Conservation (phyloP, 306 rosid species). For the Delonix regia region DNA sequence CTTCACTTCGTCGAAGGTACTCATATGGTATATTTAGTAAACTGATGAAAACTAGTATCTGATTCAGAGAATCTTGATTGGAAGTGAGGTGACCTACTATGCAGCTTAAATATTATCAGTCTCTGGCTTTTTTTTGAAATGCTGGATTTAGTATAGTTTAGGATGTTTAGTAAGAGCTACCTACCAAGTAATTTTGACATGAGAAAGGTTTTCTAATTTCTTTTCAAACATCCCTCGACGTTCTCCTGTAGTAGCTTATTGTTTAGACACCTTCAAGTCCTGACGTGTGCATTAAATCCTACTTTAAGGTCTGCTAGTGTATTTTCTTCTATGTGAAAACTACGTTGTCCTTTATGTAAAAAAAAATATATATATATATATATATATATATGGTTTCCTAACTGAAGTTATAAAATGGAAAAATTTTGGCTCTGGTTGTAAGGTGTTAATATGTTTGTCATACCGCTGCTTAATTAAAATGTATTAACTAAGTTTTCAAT, state of each 20-base stretch:
- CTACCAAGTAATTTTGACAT: background rate
- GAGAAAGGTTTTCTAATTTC: background rate
- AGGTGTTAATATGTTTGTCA: constrained; percentile 32
- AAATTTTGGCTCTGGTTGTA: constrained; percentile 27
- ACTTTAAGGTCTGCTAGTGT: background rate
- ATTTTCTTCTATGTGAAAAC: background rate
- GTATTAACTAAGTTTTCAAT: background rate
- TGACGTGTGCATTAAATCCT: background rate
- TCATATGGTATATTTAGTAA: background rate
- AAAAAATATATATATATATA: too few species aligned
- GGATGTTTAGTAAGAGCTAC: background rate
- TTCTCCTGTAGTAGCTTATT: background rate
- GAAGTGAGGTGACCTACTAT: background rate
- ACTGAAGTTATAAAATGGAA: background rate
- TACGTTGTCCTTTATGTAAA: background rate
- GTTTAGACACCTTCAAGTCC: background rate
- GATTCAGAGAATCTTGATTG: background rate
- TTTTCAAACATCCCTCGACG: background rate
- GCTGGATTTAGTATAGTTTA: background rate
- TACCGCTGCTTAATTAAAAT: background rate
- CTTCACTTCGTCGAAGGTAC: background rate
- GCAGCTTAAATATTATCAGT: background rate
- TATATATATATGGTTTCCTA: background rate
- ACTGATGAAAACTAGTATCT: background rate
- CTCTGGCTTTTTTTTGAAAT: background rate